Evolutionary conservation across 1,284 basidiomycete species (phyloP).

Genomic region (Tilletia walkeri): DNA sequence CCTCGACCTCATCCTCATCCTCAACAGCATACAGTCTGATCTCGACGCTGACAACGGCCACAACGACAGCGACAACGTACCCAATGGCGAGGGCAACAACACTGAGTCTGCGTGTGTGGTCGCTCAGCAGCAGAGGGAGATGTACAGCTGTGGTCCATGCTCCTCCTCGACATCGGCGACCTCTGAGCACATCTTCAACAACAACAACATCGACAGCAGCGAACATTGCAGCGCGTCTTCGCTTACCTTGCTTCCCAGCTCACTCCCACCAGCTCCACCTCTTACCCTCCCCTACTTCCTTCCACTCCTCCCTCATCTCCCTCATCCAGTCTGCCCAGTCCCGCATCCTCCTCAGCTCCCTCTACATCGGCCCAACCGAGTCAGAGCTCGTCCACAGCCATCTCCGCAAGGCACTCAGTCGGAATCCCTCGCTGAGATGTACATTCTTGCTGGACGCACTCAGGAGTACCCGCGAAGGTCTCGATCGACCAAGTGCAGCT

Average conservation of each 20-base stretch:
- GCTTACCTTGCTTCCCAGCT: slow-evolving; percentile 32
- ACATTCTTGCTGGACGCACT: slow-evolving; percentile 82
- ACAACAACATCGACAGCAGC: background rate
- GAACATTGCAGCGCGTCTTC: slow-evolving; percentile 22
- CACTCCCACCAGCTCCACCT: slow-evolving; percentile 30
- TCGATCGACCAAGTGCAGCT: slow-evolving; percentile 60
- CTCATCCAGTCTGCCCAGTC: slow-evolving; percentile 31
- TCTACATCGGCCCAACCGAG: slow-evolving; percentile 50
- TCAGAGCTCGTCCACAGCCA: slow-evolving; percentile 29
- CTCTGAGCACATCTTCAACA: background rate
- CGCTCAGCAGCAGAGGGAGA: background rate
- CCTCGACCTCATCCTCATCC: slow-evolving; percentile 11
- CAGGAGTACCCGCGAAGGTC: slow-evolving; percentile 78
- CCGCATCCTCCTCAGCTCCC: slow-evolving; percentile 44
- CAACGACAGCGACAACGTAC: background rate
- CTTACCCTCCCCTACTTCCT: slow-evolving; percentile 29
- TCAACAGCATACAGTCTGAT: too few relatives aligned
- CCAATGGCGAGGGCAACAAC: background rate
- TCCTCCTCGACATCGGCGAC: background rate
- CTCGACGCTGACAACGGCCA: background rate
- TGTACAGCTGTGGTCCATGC: background rate
- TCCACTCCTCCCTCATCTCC: slow-evolving; percentile 31
- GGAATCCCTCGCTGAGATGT: slow-evolving; percentile 68
- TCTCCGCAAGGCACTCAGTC: slow-evolving; percentile 30
- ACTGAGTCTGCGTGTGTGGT: background rate